phyloP scores from a whole-genome alignment of 2,329 filamentous ascomycete genomes.

The Neocucurbitaria cava region DNA sequence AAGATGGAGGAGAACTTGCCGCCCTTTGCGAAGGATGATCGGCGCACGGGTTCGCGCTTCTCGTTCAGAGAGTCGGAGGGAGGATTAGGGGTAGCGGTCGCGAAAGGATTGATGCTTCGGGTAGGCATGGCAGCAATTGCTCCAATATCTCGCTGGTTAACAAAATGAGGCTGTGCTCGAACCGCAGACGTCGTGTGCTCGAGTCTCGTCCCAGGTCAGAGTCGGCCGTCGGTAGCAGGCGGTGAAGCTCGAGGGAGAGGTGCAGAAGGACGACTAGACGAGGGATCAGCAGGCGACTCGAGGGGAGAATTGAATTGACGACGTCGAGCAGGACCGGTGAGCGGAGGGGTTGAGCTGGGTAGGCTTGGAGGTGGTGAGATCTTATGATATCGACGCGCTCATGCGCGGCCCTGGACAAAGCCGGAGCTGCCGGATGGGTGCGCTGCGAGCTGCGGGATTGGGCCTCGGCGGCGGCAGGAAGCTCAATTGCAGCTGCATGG shows the following conservation, averaged over 20 bases:
- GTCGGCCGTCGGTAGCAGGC: slow-evolving; percentile 18
- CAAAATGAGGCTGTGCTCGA: slow-evolving; percentile 5
- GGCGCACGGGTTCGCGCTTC: slow-evolving; percentile 60
- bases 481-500: slow-evolving; percentile 10
- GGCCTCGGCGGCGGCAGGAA: slow-evolving; percentile 12
- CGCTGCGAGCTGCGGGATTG: not conserved
- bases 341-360: not conserved
- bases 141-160: not conserved
- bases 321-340: slow-evolving; percentile 6
- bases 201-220: slow-evolving; percentile 1
- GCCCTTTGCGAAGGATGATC: slow-evolving; percentile 65
- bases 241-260: slow-evolving; percentile 19
- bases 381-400: slow-evolving; percentile 13
- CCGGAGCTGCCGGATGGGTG: slow-evolving; percentile 34
- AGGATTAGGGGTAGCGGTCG: slow-evolving; percentile 59
- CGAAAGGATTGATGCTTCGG: slow-evolving; percentile 66
- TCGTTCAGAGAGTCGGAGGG: slow-evolving; percentile 60
- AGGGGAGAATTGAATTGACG: not conserved
- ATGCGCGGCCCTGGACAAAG: slow-evolving; percentile 16
- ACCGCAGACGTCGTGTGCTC: slow-evolving; percentile 3
- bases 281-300: slow-evolving; percentile 24
- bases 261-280: slow-evolving; percentile 16
- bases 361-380: not conserved
- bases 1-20: slow-evolving; percentile 81
- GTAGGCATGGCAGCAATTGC: slow-evolving; percentile 63